These are phyloP conservation scores for Hypoxylon rubiginosum DNA, from an alignment of 2,329 filamentous ascomycete species.

Conservation along the genomic window DNA sequence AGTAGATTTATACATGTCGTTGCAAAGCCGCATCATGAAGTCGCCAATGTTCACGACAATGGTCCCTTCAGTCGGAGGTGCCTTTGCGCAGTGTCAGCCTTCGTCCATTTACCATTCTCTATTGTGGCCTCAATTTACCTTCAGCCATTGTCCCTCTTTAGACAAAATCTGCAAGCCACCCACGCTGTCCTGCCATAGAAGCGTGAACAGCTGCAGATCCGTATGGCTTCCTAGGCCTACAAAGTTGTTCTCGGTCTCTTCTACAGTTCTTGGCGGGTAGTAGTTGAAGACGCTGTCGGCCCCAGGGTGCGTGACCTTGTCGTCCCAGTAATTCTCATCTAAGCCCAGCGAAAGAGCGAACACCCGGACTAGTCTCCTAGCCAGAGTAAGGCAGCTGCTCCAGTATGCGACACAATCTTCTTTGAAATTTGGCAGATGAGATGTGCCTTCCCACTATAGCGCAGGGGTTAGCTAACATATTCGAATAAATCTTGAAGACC, in stretches of 20 bases:
- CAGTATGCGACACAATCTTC: slow-evolving; percentile 62
- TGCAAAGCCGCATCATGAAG: slow-evolving; percentile 64
- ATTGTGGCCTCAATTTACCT: slow-evolving; percentile 43
- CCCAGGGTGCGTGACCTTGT: slow-evolving; percentile 65
- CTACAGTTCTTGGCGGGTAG: slow-evolving; percentile 52
- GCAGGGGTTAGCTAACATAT: slow-evolving; percentile 10
- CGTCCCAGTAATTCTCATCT: slow-evolving; percentile 68
- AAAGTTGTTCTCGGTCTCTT: slow-evolving; percentile 44
- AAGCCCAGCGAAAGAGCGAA: slow-evolving; percentile 69
- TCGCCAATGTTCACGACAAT: slow-evolving; percentile 67
- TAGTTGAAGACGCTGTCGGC: slow-evolving; percentile 59
- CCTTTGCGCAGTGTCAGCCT: slow-evolving; percentile 43
- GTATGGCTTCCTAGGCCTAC: slow-evolving; percentile 66
- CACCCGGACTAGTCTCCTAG: slow-evolving; percentile 63
- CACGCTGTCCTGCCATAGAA: slow-evolving; percentile 62
- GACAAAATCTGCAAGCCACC: slow-evolving; percentile 60
- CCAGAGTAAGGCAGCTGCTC: slow-evolving; percentile 62
- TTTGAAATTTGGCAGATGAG: slow-evolving; percentile 63
- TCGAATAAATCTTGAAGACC: not conserved
- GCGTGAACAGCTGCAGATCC: slow-evolving; percentile 66
- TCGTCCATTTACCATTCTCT: slow-evolving; percentile 8
- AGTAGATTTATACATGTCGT: slow-evolving; percentile 64
- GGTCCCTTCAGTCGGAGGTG: slow-evolving; percentile 60
- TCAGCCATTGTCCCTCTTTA: slow-evolving; percentile 59
- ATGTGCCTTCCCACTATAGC: slow-evolving; percentile 61